Evolutionary conservation across 805 yeast genomes (phyloP), one percentile per base, ranked within the genome.

Genomic region (Candida sonorensis): DNA sequence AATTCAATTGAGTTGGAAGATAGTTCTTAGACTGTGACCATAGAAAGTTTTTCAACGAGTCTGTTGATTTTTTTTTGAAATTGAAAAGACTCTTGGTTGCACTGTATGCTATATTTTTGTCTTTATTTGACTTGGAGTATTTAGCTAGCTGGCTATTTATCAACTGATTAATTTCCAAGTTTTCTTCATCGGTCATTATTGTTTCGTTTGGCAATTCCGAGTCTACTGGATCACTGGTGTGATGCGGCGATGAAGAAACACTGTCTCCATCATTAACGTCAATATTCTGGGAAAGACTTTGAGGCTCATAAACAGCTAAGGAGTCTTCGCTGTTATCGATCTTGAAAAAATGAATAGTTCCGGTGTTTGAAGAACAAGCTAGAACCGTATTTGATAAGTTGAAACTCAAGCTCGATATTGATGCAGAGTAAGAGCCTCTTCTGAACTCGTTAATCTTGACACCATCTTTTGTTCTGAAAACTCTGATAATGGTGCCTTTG

Each of bases 401-500:
- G 58, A 92, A 92, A 23, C 75, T 67, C 42, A 92, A 64, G 9
- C 94, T 80, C 46, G 75, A 76, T 12, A 92, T 83, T 40, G 66
- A 71, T 2, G 97, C 83, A 3, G 85, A 83, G 51, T 88, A 88
- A 2, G 90, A 76, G 1, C 95, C 95, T 45, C 95, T 63, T 42
- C 95, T 67, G 55, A 83, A 84, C 54, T 86, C 90, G 37, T 67
- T 73, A 12, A 83, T 54, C 44, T 72, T 74, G 18, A 64, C 59
- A 0, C 88, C 87, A 2, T 77, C 70, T 2, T 67, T 65, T 0
- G 84, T 77, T 22, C 79, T 64, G 49, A 88, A 92, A 3, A 92
- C 80, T 27, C 97, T 62, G 3, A 90, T 75, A 15, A 92, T 76
- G 0, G 97, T 92, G 2, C 98, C 98, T 50, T 85, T 84, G 22